Base-by-base conservation (phyloP, 108 stramenopile genomes). In the Pseudonitzschia multistriata region DNA sequence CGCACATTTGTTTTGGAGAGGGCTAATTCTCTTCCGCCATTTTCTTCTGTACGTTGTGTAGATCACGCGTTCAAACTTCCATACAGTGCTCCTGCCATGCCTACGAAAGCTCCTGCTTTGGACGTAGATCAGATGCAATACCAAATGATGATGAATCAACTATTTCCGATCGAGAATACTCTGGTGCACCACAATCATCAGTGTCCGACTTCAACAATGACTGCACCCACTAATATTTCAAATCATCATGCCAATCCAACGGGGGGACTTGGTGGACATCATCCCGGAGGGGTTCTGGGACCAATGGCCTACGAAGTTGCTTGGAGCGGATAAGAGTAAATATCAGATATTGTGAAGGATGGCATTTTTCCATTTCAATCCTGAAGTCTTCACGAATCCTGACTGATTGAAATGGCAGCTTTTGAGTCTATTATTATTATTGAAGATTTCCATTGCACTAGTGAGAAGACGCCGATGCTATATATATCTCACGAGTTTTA, bases 131-230 rank as follows among this genome's bases (percentile, higher is more conserved):
- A 60, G 5, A 65, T 72, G 28, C 54, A 69, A 8, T 47, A 65
- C 25, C 67, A 72, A 24, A 13, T 71, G 40, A 25, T 72, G 53
- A 68, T 64, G 6, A 48, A 71, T 25, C 67, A 67, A 55, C 49
- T 80, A 15, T 75, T 54, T 19, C 79, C 74, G 4, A 52, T 80
- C 2, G 70, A 80, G 64, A 80, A 35, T 22, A 71, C 73, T 3
- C 57, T 79, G 15, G 70, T 79, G 24, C 77, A 78, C 56, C 73
- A 74, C 56, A 62, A 78, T 54, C 77, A 78, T 63, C 59, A 45
- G 15, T 5, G 22, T 4, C 19, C 17, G 40, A 42, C 8, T n/a
- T 14, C 63, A 22, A 29, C 40, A 3, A 36, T 28, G 14, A 3
- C 59, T 8, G 42, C 63, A 45, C 3, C 63, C 8, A 27, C 40